phyloP scores from a whole-genome alignment of 305 asterid species.

The Solanum chacoense region DNA sequence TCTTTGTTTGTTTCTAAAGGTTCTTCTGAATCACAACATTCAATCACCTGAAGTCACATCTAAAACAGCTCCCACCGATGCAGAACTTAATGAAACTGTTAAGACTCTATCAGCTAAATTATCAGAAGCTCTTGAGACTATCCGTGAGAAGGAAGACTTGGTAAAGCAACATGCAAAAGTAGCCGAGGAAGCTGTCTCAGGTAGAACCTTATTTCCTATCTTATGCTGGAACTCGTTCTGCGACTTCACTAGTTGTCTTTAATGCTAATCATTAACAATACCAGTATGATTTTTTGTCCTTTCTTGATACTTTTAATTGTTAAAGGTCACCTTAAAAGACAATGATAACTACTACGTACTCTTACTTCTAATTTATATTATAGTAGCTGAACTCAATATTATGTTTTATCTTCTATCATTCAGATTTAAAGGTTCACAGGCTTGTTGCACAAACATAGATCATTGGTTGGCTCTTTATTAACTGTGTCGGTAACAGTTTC shows the following conservation, averaged over 20 bases:
- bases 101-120: conserved; percentile 49
- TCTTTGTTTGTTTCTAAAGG: conserved; percentile 24
- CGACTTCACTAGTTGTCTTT: neutral
- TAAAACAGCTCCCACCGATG: conserved; percentile 21
- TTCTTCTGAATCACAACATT: conserved; percentile 27
- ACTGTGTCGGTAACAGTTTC: neutral
- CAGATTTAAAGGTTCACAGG: neutral
- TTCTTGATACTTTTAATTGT: neutral
- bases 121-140: conserved; percentile 57
- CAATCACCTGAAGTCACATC: conserved; percentile 33
- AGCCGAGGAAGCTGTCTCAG: conserved; percentile 95
- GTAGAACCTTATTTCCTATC: conserved; percentile 23
- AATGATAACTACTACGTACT: neutral
- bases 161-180: conserved; percentile 86
- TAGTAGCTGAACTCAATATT: neutral
- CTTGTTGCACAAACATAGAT: neutral
- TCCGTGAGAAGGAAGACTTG: conserved; percentile 70
- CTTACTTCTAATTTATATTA: neutral
- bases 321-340: neutral
- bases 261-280: neutral
- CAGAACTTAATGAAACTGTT: conserved; percentile 30
- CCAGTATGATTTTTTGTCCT: neutral
- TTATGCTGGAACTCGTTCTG: neutral
- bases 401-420: neutral
- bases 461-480: neutral